These are phyloP conservation scores for Pleurotus sapidus DNA, from an alignment of 768 basidiomycete species.

Conservation along the genomic window DNA sequence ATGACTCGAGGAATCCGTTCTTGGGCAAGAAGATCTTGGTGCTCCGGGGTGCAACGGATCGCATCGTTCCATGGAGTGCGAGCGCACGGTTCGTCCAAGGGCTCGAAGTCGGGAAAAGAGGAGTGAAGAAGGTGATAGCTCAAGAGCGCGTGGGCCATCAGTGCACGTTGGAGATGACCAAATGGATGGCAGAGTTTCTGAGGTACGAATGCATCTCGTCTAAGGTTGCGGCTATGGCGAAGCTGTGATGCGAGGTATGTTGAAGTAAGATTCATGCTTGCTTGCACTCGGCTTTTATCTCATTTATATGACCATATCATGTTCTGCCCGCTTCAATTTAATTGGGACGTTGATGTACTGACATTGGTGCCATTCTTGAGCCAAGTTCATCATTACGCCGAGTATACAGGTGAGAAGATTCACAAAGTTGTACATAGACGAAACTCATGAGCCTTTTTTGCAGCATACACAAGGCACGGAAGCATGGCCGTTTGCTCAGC, in stretches of 20 bases:
- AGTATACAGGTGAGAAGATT: too few species aligned
- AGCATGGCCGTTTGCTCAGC: too few species aligned
- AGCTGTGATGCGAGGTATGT: neutral
- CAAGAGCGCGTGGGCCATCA: slow-evolving; percentile 59
- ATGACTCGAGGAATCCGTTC: slow-evolving; percentile 51
- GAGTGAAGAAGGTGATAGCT: slow-evolving; percentile 54
- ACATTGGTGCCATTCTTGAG: too few species aligned
- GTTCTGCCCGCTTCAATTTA: too few species aligned
- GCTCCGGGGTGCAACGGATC: slow-evolving; percentile 64
- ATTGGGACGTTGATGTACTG: too few species aligned
- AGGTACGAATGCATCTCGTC: slow-evolving; percentile 4
- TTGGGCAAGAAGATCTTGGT: slow-evolving; percentile 71
- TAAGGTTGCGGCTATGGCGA: neutral
- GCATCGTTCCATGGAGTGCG: slow-evolving; percentile 62
- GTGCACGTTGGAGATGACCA: slow-evolving; percentile 59
- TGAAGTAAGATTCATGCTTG: too few species aligned
- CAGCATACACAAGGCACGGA: too few species aligned
- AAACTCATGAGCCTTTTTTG: too few species aligned
- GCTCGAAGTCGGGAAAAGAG: slow-evolving; percentile 49
- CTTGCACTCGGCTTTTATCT: too few species aligned
- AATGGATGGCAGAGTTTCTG: slow-evolving; percentile 37
- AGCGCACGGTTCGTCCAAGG: slow-evolving; percentile 53
- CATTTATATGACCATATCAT: too few species aligned
- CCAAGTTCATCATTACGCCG: too few species aligned
- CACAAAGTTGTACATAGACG: too few species aligned